These are phyloP conservation scores for Nannochloropsis salina DNA, from an alignment of 108 stramenopile species.

Conservation along the genomic window DNA sequence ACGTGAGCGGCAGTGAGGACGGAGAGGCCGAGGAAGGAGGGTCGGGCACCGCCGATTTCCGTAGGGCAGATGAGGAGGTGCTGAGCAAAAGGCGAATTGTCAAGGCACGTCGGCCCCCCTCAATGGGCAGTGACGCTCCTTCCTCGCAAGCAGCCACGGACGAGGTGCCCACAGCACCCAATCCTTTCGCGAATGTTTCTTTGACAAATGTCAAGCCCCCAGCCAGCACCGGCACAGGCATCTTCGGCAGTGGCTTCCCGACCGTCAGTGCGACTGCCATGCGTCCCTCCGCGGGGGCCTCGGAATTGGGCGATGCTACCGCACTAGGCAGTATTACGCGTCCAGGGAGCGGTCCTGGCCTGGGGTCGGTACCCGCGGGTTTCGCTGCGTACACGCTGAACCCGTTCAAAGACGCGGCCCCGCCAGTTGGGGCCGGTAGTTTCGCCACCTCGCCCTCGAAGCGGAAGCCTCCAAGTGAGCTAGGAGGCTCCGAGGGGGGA, in stretches of 20 bases:
- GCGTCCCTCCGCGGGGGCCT: background rate
- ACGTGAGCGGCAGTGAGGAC: background rate
- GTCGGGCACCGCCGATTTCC: background rate
- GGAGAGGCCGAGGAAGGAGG: background rate
- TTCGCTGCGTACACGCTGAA: slow-evolving; percentile 8
- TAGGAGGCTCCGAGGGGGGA: background rate
- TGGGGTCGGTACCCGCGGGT: background rate
- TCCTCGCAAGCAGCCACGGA: background rate
- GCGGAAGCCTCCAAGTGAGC: background rate
- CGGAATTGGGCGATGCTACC: background rate
- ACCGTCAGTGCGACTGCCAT: background rate
- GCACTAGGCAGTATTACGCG: background rate
- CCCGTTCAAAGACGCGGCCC: background rate
- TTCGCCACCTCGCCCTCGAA: background rate
- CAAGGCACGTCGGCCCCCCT: background rate
- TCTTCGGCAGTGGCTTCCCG: background rate
- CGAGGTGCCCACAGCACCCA: background rate
- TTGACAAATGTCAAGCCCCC: background rate
- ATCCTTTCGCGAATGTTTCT: background rate
- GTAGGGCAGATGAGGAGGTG: background rate
- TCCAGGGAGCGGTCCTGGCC: background rate
- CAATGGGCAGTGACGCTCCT: background rate
- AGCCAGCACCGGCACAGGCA: background rate
- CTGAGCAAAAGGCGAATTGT: background rate
- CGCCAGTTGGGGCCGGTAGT: background rate